phyloP scores from a whole-genome alignment of 306 rosid species.

The Ceratonia siliqua region DNA sequence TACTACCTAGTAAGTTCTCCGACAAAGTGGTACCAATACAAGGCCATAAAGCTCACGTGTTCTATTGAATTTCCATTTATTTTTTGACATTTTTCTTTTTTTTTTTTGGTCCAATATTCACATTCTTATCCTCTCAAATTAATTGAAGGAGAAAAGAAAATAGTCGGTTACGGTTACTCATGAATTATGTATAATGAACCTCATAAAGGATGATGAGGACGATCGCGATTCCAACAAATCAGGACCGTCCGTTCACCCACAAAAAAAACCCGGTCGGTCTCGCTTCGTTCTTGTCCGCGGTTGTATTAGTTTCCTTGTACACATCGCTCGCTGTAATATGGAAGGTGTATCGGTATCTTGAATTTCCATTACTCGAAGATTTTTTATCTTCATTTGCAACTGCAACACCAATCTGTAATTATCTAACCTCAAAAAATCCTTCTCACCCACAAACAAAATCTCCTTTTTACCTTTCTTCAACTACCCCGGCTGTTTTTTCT shows the following conservation, averaged over 20 bases:
- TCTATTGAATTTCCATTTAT: not conserved
- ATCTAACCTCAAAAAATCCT: not conserved
- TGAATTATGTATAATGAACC: not conserved
- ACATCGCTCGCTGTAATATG: conserved; percentile 24
- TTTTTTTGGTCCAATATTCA: not conserved
- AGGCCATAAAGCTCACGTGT: not conserved
- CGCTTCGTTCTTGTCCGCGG: conserved; percentile 40
- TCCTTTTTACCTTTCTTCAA: not conserved
- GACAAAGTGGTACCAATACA: not conserved
- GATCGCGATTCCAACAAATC: conserved; percentile 7
- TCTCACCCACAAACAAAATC: not conserved
- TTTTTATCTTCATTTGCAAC: conserved; percentile 15
- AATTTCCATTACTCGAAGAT: conserved; percentile 19
- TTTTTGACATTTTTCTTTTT: no score
- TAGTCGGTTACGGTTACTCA: conserved; percentile 1
- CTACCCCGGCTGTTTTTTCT: not conserved
- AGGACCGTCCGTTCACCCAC: conserved; percentile 15
- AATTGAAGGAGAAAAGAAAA: not conserved
- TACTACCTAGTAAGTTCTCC: not conserved
- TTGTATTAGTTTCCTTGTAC: not conserved
- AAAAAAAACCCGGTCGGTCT: conserved; percentile 3
- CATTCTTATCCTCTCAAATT: not conserved
- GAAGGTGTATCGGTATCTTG: conserved; percentile 29
- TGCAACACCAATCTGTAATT: conserved; percentile 30
- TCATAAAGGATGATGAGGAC: not conserved